Evolutionary conservation across 2,329 filamentous ascomycete species (phyloP).

Genomic region (Dactylonectria macrodidyma): DNA sequence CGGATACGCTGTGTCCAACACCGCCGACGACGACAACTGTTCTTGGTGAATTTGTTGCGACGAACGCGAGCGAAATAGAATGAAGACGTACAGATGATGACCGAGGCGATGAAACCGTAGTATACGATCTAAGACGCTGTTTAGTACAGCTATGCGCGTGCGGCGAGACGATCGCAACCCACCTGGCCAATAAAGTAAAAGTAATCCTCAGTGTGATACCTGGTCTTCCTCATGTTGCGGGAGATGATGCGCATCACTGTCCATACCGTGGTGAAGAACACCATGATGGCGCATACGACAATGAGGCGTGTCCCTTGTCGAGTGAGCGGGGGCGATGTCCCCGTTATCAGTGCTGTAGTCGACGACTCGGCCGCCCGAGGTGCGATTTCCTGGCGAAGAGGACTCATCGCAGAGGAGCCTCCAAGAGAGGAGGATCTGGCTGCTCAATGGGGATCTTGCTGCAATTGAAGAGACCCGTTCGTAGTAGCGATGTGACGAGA

Average conservation of each 20-base stretch:
- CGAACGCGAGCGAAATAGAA: background rate
- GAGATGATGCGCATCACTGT: slow-evolving; percentile 24
- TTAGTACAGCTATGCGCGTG: background rate
- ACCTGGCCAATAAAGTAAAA: slow-evolving; percentile 26
- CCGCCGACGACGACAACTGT: slow-evolving; percentile 11
- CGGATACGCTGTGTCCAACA: slow-evolving; percentile 12
- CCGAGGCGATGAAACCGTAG: slow-evolving; percentile 9
- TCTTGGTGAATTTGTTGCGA: background rate
- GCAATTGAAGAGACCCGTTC: background rate
- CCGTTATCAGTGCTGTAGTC: background rate
- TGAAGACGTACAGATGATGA: slow-evolving; percentile 8
- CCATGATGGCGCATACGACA: slow-evolving; percentile 11
- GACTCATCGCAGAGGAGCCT: background rate
- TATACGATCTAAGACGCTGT: slow-evolving; percentile 9
- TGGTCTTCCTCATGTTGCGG: slow-evolving; percentile 18
- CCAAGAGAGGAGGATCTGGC: background rate
- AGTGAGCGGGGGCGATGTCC: slow-evolving; percentile 5
- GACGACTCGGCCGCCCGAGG: slow-evolving; percentile 2
- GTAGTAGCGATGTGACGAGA: background rate
- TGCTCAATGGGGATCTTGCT: background rate
- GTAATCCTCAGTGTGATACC: slow-evolving; percentile 22
- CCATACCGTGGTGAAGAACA: slow-evolving; percentile 21
- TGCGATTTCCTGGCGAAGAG: background rate
- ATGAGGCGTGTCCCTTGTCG: slow-evolving; percentile 2
- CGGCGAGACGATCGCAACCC: background rate